Evolutionary conservation across 371 early-diverging fungal species (phyloP), one percentile per base, ranked within the genome.

Genomic region (Syncephalastrum monosporum): DNA sequence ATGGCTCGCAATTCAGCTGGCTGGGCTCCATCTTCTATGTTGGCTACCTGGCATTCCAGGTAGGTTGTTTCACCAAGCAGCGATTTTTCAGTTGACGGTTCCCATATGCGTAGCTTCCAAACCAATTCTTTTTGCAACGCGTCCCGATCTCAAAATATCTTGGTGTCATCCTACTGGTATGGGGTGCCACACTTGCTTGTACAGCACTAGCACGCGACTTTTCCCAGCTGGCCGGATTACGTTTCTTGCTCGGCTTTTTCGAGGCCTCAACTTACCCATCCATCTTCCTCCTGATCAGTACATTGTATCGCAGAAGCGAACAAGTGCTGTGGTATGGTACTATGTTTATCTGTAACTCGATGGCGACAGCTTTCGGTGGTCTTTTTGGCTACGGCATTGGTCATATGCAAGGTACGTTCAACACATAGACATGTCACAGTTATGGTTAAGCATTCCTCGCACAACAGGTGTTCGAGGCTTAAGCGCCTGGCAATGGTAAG

Each of bases 351-450:
- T 57, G 61, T 15, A 70, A 75, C 38, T 55, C 64, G 15, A 41
- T 56, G 7, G 60, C 64, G 14, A 54, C 50, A 5, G 48, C 65
- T 3, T 4, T 66, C 4, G 73, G 76, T 23, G 58, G 60, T 23
- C n/a, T 64, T 4, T 60, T 72, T 17, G 65, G 62, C 16, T 69
- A 63, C 14, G 75, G 68, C 13, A 69, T 72, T 7, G 50, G 57
- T 8, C 46, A 54, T 42, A 59, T 64, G 60, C 55, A 64, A 27
- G 65, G 65, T 44, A 60, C 59, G 44, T 55, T 59, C 6, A 60
- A 6, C 59, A 62, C 27, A 64, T 75, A 25, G 21, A 33, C 8
- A 56, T 58, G 29, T 82, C 83, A 81, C 68, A 69, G 56, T 82
- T 5, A 2, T 33, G 4, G 6, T 33, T 12, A 10, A 29, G 7